Evolutionary conservation across 2,329 filamentous ascomycete genomes (phyloP).

Genomic region (Bipolaris gigantea): DNA sequence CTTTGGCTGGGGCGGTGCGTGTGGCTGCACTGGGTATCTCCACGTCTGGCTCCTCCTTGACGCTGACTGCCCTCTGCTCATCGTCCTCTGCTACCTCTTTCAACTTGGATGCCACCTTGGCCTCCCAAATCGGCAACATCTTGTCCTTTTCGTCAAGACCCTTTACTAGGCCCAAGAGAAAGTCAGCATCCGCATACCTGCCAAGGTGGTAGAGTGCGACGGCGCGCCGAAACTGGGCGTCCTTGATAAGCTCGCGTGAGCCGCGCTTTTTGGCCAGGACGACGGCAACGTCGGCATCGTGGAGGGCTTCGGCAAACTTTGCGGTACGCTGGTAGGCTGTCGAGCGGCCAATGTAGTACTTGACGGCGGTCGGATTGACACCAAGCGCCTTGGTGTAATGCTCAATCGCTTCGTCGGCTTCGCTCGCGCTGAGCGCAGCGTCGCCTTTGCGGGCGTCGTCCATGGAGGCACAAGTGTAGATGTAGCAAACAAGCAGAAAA

Average conservation of each 20-base stretch:
- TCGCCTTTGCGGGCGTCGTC: slow-evolving; percentile 60
- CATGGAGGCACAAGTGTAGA: slow-evolving; percentile 47
- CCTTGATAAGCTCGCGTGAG: slow-evolving; percentile 72
- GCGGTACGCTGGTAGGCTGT: slow-evolving; percentile 71
- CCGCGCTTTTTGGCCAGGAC: slow-evolving; percentile 71
- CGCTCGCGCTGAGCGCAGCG: slow-evolving; percentile 61
- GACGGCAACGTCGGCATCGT: slow-evolving; percentile 55
- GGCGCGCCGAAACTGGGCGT: slow-evolving; percentile 80
- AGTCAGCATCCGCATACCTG: slow-evolving; percentile 73
- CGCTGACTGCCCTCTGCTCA: slow-evolving; percentile 43
- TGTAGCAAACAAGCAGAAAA: background rate
- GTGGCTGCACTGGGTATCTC: slow-evolving; percentile 48
- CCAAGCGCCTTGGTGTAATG: slow-evolving; percentile 67
- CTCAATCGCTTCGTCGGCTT: slow-evolving; percentile 69
- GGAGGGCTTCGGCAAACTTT: slow-evolving; percentile 51
- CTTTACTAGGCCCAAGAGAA: slow-evolving; percentile 64
- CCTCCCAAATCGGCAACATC: slow-evolving; percentile 60
- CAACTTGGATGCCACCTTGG: slow-evolving; percentile 58
- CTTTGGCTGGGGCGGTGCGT: slow-evolving; percentile 11
- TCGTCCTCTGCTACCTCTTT: slow-evolving; percentile 54
- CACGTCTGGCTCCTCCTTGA: slow-evolving; percentile 57
- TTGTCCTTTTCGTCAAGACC: slow-evolving; percentile 58
- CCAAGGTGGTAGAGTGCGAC: slow-evolving; percentile 72
- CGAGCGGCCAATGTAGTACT: slow-evolving; percentile 81
- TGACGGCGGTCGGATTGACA: slow-evolving; percentile 66